Base-by-base conservation (phyloP, 805 yeast genomes). In the Schizosaccharomyces lindneri region DNA sequence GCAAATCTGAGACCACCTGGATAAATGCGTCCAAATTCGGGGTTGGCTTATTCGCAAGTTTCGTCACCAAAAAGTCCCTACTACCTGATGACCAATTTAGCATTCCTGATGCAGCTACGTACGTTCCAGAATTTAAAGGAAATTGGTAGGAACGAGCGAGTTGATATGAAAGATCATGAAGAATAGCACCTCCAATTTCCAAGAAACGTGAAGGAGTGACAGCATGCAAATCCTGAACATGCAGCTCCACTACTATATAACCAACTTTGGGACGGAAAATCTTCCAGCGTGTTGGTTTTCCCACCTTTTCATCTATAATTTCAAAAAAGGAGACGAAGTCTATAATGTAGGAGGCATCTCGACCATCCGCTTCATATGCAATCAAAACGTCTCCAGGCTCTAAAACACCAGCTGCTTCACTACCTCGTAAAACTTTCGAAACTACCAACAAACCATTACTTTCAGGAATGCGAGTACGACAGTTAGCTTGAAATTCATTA, bases 321-420 rank as follows among this genome's bases (percentile, higher is more conserved):
- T 83, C 87, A 67, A 89, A 97, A 17, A 87, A 85, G 61, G 79
- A 79, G 48, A 86, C 79, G 68, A 88, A 89, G 43, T 60, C 61
- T 29, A 61, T 62, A 24, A 65, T 39, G 13, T 51, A 51, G 7
- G 13, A 2, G 27, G 36, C 7, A 17, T 51, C 19, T 2, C 85
- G 78, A 0, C 84, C 76, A 13, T 15, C 39, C 11, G 62, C 62
- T 29, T 65, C 55, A 41, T 89, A 79, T 1, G 90, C 80, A 29
- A 89, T 76, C 64, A 89, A 73, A 48, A 85, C 80, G 69, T 89
- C 97, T 62, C 96, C 96, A 72, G 88, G 96, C 55, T 82, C 80
- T 36, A 89, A 78, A 51, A 75, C 70, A 0, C 76, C 78, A 68
- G 83, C 83, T 0, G 88, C 89, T 1, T 95, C 95, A 0, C 96